Evolutionary conservation across 441 rosid species (phyloP).

Genomic region (Breynia disticha): DNA sequence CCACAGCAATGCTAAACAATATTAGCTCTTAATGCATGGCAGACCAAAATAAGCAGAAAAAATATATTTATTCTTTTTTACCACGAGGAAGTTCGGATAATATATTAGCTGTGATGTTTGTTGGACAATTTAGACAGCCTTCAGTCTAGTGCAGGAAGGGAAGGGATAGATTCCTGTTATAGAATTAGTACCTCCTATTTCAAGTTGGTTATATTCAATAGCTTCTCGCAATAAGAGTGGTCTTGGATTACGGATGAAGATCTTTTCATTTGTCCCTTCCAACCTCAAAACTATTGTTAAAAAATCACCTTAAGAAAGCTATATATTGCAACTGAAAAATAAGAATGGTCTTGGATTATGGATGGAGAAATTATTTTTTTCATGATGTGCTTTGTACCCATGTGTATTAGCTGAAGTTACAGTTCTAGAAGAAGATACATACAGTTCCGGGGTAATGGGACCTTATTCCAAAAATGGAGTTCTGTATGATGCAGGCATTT

Average conservation of each 20-base stretch:
- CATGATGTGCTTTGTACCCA: neutral
- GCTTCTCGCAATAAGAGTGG: neutral
- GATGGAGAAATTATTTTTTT: neutral
- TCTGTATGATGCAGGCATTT: constrained; percentile 51
- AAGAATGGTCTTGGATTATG: neutral
- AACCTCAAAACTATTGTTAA: neutral
- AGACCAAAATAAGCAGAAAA: no score
- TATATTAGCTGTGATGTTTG: no score
- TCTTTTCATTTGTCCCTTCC: neutral
- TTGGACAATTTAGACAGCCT: no score
- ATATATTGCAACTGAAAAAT: no score
- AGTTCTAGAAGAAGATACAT: constrained; percentile 14
- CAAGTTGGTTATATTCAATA: neutral
- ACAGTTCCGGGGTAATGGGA: constrained; percentile 56
- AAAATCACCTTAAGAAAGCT: neutral
- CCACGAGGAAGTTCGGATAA: no score
- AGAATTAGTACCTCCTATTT: neutral
- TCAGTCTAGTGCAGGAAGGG: no score
- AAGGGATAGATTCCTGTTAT: neutral
- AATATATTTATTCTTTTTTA: no score
- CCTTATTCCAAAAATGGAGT: constrained; percentile 54
- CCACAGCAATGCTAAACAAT: no score
- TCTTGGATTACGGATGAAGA: no score
- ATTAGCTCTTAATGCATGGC: no score
- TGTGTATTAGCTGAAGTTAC: neutral